A percentile compares a stretch with the other conserved stretches of the same genome.
Evolutionary conservation across 2,329 filamentous ascomycete species (phyloP).

Genomic region (Xylariaceae sp.): DNA sequence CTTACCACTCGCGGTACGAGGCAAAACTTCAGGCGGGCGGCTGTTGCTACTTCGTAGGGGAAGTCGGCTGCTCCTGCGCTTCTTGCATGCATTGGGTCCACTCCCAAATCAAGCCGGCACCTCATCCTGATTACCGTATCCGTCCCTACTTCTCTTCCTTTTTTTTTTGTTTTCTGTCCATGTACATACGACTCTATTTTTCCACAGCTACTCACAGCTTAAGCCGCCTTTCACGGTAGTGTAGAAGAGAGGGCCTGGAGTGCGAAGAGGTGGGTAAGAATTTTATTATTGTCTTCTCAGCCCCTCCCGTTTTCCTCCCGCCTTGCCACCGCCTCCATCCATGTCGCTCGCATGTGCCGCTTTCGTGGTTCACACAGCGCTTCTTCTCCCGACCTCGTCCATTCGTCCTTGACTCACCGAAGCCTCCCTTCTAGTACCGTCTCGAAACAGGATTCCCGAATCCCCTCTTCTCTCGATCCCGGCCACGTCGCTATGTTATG

Average conservation of each 20-base stretch:
- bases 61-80: too few species aligned
- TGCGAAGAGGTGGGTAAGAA: slow-evolving; percentile 12
- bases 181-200: background rate
- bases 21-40: too few species aligned
- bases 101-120: background rate
- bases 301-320: background rate
- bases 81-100: background rate
- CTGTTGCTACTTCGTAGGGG: too few species aligned
- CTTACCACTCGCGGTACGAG: too few species aligned
- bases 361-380: slow-evolving; percentile 8
- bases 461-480: slow-evolving; percentile 16
- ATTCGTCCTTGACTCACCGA: slow-evolving; percentile 3
- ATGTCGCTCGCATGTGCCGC: slow-evolving; percentile 13
- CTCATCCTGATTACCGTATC: background rate
- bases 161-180: slow-evolving; percentile 2
- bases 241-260: slow-evolving; percentile 9
- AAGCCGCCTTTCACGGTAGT: slow-evolving; percentile 4
- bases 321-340: background rate
- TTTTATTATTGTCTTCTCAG: slow-evolving; percentile 9
- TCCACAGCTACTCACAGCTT: background rate
- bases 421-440: slow-evolving; percentile 2
- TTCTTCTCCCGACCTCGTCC: slow-evolving; percentile 1
- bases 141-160: slow-evolving; percentile 5
- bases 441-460: background rate
- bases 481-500: slow-evolving; percentile 44